Evolutionary conservation across 2,329 filamentous ascomycete species (phyloP).

Genomic region (Trichothecium roseum): DNA sequence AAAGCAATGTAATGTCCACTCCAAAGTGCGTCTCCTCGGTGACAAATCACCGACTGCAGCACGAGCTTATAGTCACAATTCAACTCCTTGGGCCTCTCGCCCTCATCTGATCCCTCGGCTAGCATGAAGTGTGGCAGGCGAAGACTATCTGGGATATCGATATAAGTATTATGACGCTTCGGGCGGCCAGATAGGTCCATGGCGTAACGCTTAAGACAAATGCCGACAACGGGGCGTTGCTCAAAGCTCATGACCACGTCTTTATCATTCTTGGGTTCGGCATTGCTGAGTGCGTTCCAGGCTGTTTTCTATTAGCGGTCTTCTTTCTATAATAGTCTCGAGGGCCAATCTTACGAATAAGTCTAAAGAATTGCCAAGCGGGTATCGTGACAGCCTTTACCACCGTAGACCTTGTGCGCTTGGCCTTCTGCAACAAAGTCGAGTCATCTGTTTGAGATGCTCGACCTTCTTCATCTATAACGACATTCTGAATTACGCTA

Average conservation of each 20-base stretch:
- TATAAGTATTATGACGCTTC: slow-evolving; percentile 64
- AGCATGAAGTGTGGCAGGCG: slow-evolving; percentile 83
- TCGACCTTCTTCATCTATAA: slow-evolving; percentile 40
- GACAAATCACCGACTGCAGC: slow-evolving; percentile 85
- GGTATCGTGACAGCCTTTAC: slow-evolving; percentile 86
- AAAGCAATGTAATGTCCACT: slow-evolving; percentile 89
- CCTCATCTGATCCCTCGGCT: slow-evolving; percentile 40
- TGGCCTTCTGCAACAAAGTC: slow-evolving; percentile 31
- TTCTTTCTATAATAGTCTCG: background rate
- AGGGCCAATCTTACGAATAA: slow-evolving; percentile 77
- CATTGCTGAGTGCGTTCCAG: slow-evolving; percentile 63
- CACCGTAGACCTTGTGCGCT: slow-evolving; percentile 35
- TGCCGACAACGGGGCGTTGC: slow-evolving; percentile 75
- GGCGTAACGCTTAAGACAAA: slow-evolving; percentile 81
- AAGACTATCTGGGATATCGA: slow-evolving; percentile 77
- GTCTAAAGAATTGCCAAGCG: slow-evolving; percentile 93
- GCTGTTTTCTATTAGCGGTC: slow-evolving; percentile 40
- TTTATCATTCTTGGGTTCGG: slow-evolving; percentile 51
- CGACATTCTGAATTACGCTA: slow-evolving; percentile 51
- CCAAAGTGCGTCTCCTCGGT: slow-evolving; percentile 74
- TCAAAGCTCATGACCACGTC: slow-evolving; percentile 87
- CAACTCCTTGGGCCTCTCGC: slow-evolving; percentile 42
- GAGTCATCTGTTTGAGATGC: slow-evolving; percentile 29
- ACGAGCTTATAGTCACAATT: slow-evolving; percentile 89
- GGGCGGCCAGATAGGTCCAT: slow-evolving; percentile 61